phyloP scores from a whole-genome alignment of 2,329 filamentous ascomycete species.

The Curvularia eragrostidis region DNA sequence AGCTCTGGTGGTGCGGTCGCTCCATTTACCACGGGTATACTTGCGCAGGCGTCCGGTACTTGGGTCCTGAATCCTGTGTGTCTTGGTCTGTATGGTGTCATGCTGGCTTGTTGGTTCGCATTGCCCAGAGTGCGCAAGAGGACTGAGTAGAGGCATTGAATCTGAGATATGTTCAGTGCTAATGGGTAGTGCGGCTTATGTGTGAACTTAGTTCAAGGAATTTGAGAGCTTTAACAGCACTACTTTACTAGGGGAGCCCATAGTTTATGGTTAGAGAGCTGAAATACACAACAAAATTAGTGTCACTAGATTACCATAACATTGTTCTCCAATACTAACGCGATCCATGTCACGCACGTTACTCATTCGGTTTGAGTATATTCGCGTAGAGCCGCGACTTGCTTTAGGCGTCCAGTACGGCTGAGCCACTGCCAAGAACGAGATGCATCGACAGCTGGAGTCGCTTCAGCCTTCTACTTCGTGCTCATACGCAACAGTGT shows the following conservation, averaged over 20 bases:
- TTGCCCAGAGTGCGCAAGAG: slow-evolving; percentile 66
- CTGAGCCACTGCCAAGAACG: not conserved
- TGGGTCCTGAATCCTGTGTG: slow-evolving; percentile 72
- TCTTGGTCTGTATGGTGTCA: slow-evolving; percentile 68
- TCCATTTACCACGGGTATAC: slow-evolving; percentile 69
- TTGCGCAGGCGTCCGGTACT: slow-evolving; percentile 68
- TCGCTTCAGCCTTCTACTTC: not conserved
- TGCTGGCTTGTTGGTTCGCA: slow-evolving; percentile 70
- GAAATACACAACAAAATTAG: not conserved
- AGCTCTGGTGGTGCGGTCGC: slow-evolving; percentile 72
- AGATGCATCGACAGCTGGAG: not conserved
- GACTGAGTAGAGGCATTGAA: slow-evolving; percentile 56
- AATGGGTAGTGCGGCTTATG: not conserved
- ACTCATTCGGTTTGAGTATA: too few species aligned
- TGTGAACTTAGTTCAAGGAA: not conserved
- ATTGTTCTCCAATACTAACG: not conserved
- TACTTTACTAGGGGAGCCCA: not conserved
- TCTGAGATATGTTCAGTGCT: slow-evolving; percentile 1
- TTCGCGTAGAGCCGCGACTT: too few species aligned
- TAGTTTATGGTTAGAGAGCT: not conserved
- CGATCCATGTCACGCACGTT: not conserved
- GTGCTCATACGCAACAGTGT: not conserved
- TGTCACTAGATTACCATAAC: not conserved
- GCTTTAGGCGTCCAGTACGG: too few species aligned
- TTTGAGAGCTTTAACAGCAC: not conserved